Evolutionary conservation across 1,139 yeast genomes (phyloP).

Genomic region (Lodderomyces pseudojiufengensis): DNA sequence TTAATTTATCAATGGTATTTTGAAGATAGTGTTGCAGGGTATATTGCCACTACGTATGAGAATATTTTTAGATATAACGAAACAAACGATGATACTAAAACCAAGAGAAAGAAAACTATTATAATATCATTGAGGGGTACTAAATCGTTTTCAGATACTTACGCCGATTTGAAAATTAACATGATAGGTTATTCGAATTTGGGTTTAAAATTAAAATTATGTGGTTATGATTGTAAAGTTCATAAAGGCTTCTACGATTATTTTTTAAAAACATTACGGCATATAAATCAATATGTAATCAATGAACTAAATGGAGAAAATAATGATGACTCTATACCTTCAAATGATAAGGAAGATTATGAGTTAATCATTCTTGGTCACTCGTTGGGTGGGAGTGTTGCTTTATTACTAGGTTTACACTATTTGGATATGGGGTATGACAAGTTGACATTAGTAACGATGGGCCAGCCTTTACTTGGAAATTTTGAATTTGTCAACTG

Average conservation of each 20-base stretch:
- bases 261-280: constrained; percentile 28
- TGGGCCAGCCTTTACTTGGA: constrained; percentile 54
- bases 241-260: constrained; percentile 46
- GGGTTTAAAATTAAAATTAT: constrained; percentile 23
- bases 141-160: constrained; percentile 42
- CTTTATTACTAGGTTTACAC: constrained; percentile 37
- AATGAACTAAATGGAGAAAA: constrained; percentile 17
- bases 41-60: constrained; percentile 33
- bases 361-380: constrained; percentile 45
- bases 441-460: constrained; percentile 35
- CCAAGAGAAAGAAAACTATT: constrained; percentile 25
- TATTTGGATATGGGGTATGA: constrained; percentile 34
- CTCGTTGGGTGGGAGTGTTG: constrained; percentile 51
- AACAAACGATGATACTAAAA: neutral
- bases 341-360: constrained; percentile 21
- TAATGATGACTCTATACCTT: neutral
- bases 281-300: constrained; percentile 24
- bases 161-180: constrained; percentile 43
- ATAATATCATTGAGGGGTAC: constrained; percentile 48
- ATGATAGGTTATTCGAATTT: constrained; percentile 30
- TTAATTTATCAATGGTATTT: constrained; percentile 47
- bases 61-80: constrained; percentile 23
- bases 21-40: constrained; percentile 39
- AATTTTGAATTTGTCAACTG: constrained; percentile 37
- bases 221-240: constrained; percentile 39